Percentiles rank a stretch among this genome's conserved stretches.
Conservation (phyloP, 2,329 filamentous ascomycete genomes). For the Sporothrix euskadiensis region DNA sequence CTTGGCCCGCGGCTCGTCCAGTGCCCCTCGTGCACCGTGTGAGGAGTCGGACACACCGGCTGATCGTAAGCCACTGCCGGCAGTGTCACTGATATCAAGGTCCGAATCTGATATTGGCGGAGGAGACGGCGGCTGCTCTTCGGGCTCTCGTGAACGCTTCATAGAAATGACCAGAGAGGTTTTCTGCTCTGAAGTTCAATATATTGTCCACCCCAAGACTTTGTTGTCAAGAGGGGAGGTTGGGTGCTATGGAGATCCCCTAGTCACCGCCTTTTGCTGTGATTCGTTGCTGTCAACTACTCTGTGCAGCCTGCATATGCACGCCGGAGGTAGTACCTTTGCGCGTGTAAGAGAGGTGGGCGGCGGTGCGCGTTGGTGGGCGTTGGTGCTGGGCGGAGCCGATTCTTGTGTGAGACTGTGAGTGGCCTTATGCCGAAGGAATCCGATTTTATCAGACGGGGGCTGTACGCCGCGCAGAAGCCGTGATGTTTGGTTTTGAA, state of each 20-base stretch:
- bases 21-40: neutral
- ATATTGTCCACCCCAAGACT: neutral
- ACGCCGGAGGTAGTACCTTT: neutral
- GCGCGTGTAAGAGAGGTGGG: neutral
- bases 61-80: neutral
- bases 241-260: neutral
- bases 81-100: neutral
- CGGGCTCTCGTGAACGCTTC: constrained; percentile 64
- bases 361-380: neutral
- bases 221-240: neutral
- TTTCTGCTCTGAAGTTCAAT: neutral
- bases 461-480: neutral
- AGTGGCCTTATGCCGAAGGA: neutral
- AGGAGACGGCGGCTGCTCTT: constrained; percentile 44
- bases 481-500: neutral
- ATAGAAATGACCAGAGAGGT: constrained; percentile 40
- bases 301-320: constrained; percentile 20
- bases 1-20: constrained; percentile 47
- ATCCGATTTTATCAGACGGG: neutral
- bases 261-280: constrained; percentile 21
- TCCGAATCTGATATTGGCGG: constrained; percentile 14
- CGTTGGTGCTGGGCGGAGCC: neutral
- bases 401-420: neutral
- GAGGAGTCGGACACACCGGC: neutral
- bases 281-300: neutral